phyloP scores from a whole-genome alignment of 768 basidiomycete species.

The Hygrocybe punicea region DNA sequence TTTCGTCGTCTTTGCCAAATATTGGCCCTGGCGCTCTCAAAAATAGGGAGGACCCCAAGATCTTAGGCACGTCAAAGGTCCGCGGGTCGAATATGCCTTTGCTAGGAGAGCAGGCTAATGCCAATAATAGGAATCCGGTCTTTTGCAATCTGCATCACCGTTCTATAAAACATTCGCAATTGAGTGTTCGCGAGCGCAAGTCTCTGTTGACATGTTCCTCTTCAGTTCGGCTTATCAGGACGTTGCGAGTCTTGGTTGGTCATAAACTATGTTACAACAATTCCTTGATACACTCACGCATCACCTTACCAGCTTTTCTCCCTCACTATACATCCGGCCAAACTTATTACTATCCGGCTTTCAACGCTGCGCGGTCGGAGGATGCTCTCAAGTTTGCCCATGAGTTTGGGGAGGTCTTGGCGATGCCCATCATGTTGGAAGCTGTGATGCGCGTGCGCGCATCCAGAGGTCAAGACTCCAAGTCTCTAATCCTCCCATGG shows the following conservation, averaged over 20 bases:
- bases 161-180: constrained; percentile 99
- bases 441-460: constrained; percentile 97
- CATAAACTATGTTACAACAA: neutral
- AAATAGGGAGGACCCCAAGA: constrained; percentile 94
- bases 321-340: constrained; percentile 98
- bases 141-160: constrained; percentile 88
- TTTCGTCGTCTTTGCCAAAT: constrained; percentile 83
- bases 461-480: constrained; percentile 66
- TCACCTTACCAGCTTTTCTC: constrained; percentile 61
- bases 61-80: constrained; percentile 92
- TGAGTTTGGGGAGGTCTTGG: constrained; percentile 90
- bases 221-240: constrained; percentile 93
- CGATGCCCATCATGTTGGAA: constrained; percentile 93
- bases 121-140: constrained; percentile 68
- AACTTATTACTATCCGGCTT: constrained; percentile 97
- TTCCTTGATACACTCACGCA: neutral
- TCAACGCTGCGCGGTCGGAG: constrained; percentile 90
- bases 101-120: neutral
- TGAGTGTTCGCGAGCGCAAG: constrained; percentile 94
- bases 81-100: neutral
- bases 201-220: constrained; percentile 99
- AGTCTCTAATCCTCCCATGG: neutral
- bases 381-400: constrained; percentile 98
- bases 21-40: constrained; percentile 89
- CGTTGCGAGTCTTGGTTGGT: constrained; percentile 83